phyloP scores from a whole-genome alignment of 371 early-diverging fungal species.

The Mortierella sp. region DNA sequence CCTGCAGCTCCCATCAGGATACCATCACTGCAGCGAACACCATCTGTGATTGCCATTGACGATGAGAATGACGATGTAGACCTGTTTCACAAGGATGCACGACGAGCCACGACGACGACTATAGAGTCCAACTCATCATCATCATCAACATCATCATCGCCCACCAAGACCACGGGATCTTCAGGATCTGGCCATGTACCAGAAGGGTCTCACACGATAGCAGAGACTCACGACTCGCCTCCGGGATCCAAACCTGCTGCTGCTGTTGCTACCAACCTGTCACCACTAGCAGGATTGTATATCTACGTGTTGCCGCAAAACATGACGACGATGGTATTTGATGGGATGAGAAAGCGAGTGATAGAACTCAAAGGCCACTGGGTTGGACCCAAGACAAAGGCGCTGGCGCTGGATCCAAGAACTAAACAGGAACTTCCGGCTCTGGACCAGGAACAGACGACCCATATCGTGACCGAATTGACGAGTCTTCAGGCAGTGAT shows the following conservation, averaged over 20 bases:
- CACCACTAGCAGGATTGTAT: conserved; percentile 3
- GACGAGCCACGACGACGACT: not conserved
- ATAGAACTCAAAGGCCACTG: conserved; percentile 23
- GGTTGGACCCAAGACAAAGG: conserved; percentile 34
- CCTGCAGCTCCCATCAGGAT: not conserved
- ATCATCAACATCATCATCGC: not conserved
- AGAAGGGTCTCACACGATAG: too few species aligned
- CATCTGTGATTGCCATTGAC: conserved; percentile 16
- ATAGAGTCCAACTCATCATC: not conserved
- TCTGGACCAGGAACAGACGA: conserved; percentile 27
- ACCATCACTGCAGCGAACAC: not conserved
- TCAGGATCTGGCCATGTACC: too few species aligned
- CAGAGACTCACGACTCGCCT: too few species aligned
- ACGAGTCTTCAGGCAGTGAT: conserved; percentile 23
- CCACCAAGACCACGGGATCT: too few species aligned
- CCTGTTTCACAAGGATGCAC: not conserved
- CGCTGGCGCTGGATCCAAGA: conserved; percentile 19
- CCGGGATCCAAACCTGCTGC: too few species aligned
- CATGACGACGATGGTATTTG: conserved; percentile 25
- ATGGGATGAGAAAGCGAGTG: conserved; percentile 21
- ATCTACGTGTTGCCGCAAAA: conserved; percentile 33
- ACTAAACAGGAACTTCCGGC: conserved; percentile 6
- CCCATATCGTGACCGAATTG: conserved; percentile 39
- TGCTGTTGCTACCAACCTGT: too few species aligned
- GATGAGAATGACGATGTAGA: conserved; percentile 7